Conservation (phyloP, 352 stramenopile genomes). For the Phytopythium litorale region DNA sequence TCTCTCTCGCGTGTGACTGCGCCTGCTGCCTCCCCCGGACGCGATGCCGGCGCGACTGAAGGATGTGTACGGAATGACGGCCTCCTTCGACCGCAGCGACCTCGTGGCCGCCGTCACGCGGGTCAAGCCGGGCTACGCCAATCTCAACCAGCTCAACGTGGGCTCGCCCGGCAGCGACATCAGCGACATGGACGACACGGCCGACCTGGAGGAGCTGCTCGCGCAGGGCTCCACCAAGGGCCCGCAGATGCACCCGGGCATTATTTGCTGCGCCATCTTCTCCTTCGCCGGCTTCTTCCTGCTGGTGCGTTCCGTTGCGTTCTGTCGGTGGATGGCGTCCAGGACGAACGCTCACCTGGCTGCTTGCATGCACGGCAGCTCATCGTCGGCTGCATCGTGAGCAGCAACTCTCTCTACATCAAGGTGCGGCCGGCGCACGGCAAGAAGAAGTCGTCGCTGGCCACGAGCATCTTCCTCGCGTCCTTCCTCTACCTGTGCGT, state of each 20-base stretch:
- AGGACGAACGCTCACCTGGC: too few species aligned
- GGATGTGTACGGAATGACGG: constrained; percentile 76
- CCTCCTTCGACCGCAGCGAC: constrained; percentile 63
- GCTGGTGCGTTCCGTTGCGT: constrained; percentile 44
- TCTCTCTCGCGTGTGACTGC: not conserved
- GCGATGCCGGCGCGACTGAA: constrained; percentile 47
- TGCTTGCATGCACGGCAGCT: constrained; percentile 27
- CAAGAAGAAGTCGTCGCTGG: constrained; percentile 81
- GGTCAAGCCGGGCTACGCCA: constrained; percentile 74
- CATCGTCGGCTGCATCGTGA: constrained; percentile 83
- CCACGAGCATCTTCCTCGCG: constrained; percentile 84
- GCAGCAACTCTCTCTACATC: constrained; percentile 87
- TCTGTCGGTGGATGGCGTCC: too few species aligned
- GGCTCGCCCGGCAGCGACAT: constrained; percentile 70
- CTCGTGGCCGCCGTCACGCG: constrained; percentile 65
- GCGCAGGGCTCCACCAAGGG: constrained; percentile 67
- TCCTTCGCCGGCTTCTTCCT: constrained; percentile 70
- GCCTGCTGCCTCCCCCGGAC: not conserved
- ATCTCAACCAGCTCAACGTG: constrained; percentile 80
- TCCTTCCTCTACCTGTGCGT: constrained; percentile 82
- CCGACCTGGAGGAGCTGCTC: constrained; percentile 75
- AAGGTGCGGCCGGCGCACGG: constrained; percentile 72
- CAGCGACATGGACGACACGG: constrained; percentile 77
- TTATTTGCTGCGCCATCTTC: constrained; percentile 77
- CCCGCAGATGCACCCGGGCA: constrained; percentile 67